Evolutionary conservation across 1,284 basidiomycete species (phyloP).

Genomic region (Cryptococcus jaspeensis): DNA sequence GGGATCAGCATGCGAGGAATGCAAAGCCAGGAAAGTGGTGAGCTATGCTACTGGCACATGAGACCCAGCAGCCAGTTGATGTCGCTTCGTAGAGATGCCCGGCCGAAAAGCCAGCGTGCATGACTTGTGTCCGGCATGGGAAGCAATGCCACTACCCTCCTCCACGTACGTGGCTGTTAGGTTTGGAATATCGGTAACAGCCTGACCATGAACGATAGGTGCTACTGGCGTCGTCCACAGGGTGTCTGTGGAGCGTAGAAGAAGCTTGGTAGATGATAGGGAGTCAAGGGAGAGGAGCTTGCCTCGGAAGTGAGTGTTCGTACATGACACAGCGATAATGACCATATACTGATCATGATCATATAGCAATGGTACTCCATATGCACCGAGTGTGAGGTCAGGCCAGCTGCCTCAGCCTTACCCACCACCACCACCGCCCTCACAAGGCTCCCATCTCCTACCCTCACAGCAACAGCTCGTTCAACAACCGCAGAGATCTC

Average conservation of each 20-base stretch:
- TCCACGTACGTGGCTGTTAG: conserved; percentile 1
- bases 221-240: not conserved
- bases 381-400: too few relatives aligned
- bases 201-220: too few relatives aligned
- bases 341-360: too few relatives aligned
- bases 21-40: conserved; percentile 13
- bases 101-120: conserved; percentile 18
- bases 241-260: not conserved
- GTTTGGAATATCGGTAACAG: too few relatives aligned
- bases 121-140: conserved; percentile 15
- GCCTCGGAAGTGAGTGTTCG: not conserved
- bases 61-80: not conserved
- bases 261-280: not conserved
- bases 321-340: too few relatives aligned
- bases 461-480: too few relatives aligned
- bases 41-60: not conserved
- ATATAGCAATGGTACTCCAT: too few relatives aligned
- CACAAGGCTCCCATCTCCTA: too few relatives aligned
- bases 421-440: too few relatives aligned
- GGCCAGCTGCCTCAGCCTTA: too few relatives aligned
- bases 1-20: conserved; percentile 12
- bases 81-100: conserved; percentile 12
- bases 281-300: not conserved
- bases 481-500: too few relatives aligned
- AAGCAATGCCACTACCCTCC: conserved; percentile 16